Conservation (phyloP, 177 flowering plant species). For the Vitis hybrid region DNA sequence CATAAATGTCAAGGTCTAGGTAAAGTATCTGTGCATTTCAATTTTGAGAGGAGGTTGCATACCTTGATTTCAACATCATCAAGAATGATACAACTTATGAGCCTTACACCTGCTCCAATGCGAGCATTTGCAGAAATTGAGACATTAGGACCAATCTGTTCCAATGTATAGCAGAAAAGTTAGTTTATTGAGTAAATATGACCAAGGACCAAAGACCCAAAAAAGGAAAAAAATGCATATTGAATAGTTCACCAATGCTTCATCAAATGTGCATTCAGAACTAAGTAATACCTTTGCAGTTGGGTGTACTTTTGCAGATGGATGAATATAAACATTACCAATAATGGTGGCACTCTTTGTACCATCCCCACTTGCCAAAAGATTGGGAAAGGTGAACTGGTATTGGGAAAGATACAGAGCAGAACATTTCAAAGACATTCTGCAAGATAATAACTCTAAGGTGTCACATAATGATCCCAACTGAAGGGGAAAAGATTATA, state of each 20-base stretch:
- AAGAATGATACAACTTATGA: conserved; percentile 81
- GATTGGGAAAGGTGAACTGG: conserved; percentile 63
- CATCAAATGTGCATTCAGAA: too few relatives aligned
- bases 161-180: conserved; percentile 3
- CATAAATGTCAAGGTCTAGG: neutral
- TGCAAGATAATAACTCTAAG: conserved; percentile 25
- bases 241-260: too few relatives aligned
- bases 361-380: conserved; percentile 87
- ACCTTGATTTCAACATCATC: conserved; percentile 96
- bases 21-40: neutral
- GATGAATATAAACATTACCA: conserved; percentile 92
- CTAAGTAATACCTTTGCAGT: conserved; percentile 72
- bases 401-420: conserved; percentile 80
- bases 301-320: conserved; percentile 97
- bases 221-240: neutral
- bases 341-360: conserved; percentile 58
- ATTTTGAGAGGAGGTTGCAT: neutral
- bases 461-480: neutral
- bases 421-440: conserved; percentile 95
- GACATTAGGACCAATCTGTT: conserved; percentile 96
- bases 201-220: neutral
- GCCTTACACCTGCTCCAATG: conserved; percentile 90
- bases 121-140: conserved; percentile 98
- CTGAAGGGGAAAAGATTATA: neutral
- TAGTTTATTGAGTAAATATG: neutral